phyloP scores from a whole-genome alignment of 768 basidiomycete species.

The Lentinula raphanica region DNA sequence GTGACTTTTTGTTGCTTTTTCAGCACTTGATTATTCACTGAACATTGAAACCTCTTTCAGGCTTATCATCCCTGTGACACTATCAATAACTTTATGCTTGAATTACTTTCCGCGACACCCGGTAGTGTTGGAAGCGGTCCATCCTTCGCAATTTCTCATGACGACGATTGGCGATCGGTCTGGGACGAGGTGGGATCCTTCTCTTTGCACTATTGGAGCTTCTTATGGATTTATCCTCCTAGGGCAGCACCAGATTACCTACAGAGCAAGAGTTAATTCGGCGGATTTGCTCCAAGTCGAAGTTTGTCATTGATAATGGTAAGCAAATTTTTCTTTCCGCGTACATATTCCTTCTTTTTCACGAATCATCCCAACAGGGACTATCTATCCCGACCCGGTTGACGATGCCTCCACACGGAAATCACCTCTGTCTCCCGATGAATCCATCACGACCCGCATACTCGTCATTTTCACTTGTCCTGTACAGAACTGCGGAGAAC shows the following conservation, averaged over 20 bases:
- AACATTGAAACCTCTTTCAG: background rate
- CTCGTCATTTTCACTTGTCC: constrained; percentile 6
- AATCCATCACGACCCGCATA: background rate
- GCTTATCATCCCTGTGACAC: constrained; percentile 7
- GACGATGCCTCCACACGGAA: background rate
- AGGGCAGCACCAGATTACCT: background rate
- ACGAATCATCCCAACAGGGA: background rate
- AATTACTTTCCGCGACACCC: constrained; percentile 2
- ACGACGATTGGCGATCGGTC: constrained; percentile 6
- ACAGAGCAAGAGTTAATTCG: constrained; percentile 1
- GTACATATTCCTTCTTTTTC: background rate
- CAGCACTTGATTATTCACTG: background rate
- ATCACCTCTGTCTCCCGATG: background rate
- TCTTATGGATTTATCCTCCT: background rate
- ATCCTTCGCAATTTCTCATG: constrained; percentile 8
- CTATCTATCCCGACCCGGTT: constrained; percentile 1
- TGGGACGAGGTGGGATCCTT: background rate
- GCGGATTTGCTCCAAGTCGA: constrained; percentile 1
- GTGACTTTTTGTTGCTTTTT: background rate
- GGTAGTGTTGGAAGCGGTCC: constrained; percentile 4
- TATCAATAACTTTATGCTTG: constrained; percentile 3
- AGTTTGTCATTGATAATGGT: constrained; percentile 4
- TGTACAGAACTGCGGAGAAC: constrained; percentile 1
- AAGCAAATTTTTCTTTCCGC: background rate
- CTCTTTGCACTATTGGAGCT: background rate